A percentile compares a stretch with the other conserved stretches of the same genome.
Evolutionary conservation across 176 grass and related monocot genomes (phyloP).

Genomic region (Areca catechu): DNA sequence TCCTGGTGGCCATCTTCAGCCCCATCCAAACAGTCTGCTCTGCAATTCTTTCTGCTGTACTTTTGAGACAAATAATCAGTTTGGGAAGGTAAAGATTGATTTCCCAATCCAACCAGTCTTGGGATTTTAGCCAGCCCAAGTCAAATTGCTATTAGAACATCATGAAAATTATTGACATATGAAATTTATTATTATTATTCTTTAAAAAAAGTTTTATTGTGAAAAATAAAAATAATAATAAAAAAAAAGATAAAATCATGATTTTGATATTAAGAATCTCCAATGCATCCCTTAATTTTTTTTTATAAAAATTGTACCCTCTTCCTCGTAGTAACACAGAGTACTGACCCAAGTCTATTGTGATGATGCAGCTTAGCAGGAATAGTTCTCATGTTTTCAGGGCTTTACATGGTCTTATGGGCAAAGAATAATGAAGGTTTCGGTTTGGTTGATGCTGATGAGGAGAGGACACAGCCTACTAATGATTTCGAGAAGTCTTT

Average conservation of each 20-base stretch:
- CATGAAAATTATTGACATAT: no score
- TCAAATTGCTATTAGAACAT: background rate
- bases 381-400: conserved; percentile 54
- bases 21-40: conserved; percentile 46
- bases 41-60: conserved; percentile 40
- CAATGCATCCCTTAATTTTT: no score
- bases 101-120: background rate
- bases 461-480: background rate
- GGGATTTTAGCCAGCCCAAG: background rate
- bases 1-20: conserved; percentile 50
- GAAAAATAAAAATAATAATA: no score
- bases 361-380: conserved; percentile 32
- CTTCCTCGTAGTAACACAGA: no score
- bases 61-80: conserved; percentile 40
- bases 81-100: conserved; percentile 40
- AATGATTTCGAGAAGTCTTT: conserved; percentile 29
- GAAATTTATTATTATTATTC: no score
- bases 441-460: background rate
- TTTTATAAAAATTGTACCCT: no score
- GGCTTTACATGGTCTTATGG: conserved; percentile 53
- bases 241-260: no score
- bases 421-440: conserved; percentile 37
- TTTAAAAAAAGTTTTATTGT: no score
- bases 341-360: no score
- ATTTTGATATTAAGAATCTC: no score